A percentile compares a stretch with the other conserved stretches of the same genome.
phyloP scores from a whole-genome alignment of 768 basidiomycete genomes.

The Xerocomus potaroensis region DNA sequence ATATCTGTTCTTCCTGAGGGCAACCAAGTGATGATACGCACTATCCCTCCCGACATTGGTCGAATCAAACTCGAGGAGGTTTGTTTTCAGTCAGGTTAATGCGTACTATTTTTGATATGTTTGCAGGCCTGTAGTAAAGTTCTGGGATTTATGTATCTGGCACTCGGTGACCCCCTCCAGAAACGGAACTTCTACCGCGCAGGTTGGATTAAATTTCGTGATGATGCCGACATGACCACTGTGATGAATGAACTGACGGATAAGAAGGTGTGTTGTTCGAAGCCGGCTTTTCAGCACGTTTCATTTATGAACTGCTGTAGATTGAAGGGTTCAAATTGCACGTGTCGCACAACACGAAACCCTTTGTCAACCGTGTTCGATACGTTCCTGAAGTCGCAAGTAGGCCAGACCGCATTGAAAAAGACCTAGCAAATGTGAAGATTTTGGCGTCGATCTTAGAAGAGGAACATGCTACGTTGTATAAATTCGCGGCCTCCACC shows the following conservation, averaged over 20 bases:
- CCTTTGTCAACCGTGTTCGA: conserved; percentile 74
- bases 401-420: conserved; percentile 72
- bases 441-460: conserved; percentile 71
- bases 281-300: not conserved
- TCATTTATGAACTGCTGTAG: conserved; percentile 37
- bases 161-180: conserved; percentile 86
- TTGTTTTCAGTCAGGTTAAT: conserved; percentile 17
- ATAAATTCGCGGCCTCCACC: conserved; percentile 29
- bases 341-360: conserved; percentile 74
- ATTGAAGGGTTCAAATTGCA: conserved; percentile 95
- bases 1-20: conserved; percentile 68
- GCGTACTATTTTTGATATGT: conserved; percentile 6
- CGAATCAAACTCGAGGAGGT: conserved; percentile 89
- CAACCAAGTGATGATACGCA: conserved; percentile 91
- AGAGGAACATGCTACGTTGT: conserved; percentile 56
- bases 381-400: conserved; percentile 81
- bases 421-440: conserved; percentile 76
- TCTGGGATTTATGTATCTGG: conserved; percentile 83
- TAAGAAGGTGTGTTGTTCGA: conserved; percentile 59
- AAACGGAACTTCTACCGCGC: conserved; percentile 94
- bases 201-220: conserved; percentile 86
- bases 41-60: conserved; percentile 90
- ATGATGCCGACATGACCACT: conserved; percentile 75
- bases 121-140: conserved; percentile 68
- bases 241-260: conserved; percentile 75